A percentile compares a stretch with the other conserved stretches of the same genome.
Conservation (phyloP, 192 early-diverging fungal species). For the Podila epicladia region DNA sequence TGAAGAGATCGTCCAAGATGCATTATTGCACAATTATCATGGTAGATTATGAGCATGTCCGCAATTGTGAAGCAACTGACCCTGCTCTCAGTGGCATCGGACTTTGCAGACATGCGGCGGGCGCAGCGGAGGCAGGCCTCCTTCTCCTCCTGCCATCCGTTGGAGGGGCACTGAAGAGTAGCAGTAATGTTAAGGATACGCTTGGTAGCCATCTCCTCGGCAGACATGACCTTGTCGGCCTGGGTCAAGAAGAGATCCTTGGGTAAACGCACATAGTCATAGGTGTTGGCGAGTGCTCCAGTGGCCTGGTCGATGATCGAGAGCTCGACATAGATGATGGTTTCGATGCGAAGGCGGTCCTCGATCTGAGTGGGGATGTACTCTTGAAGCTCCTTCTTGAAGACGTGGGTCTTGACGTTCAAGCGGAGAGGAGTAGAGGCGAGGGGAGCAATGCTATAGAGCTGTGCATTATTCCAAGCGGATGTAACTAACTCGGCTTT, state of each 20-base stretch:
- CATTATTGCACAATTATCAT: neutral
- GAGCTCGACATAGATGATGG: slow-evolving; percentile 46
- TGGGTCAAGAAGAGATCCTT: slow-evolving; percentile 25
- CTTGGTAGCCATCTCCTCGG: slow-evolving; percentile 36
- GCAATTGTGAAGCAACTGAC: slow-evolving; percentile 20
- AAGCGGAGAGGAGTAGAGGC: slow-evolving; percentile 11
- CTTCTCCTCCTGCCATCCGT: slow-evolving; percentile 29
- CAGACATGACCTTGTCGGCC: slow-evolving; percentile 39
- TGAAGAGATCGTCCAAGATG: neutral
- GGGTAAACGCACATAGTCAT: slow-evolving; percentile 37
- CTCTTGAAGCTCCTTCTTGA: slow-evolving; percentile 50
- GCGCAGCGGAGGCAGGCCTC: slow-evolving; percentile 45
- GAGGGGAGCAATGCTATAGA: slow-evolving; percentile 2
- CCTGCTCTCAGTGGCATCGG: slow-evolving; percentile 38
- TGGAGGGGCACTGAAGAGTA: slow-evolving; percentile 33
- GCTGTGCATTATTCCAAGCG: slow-evolving; percentile 8
- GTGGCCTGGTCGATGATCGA: slow-evolving; percentile 25
- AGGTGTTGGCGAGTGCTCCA: slow-evolving; percentile 15
- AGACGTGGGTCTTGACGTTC: slow-evolving; percentile 45
- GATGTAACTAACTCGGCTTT: slow-evolving; percentile 9
- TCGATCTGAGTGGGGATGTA: slow-evolving; percentile 40
- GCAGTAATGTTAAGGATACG: slow-evolving; percentile 20
- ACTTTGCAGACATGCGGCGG: slow-evolving; percentile 43
- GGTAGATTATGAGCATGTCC: too few species aligned
- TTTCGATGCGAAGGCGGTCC: slow-evolving; percentile 48